Conservation (phyloP, 2,329 filamentous ascomycete genomes). For the Apiospora sp. region DNA sequence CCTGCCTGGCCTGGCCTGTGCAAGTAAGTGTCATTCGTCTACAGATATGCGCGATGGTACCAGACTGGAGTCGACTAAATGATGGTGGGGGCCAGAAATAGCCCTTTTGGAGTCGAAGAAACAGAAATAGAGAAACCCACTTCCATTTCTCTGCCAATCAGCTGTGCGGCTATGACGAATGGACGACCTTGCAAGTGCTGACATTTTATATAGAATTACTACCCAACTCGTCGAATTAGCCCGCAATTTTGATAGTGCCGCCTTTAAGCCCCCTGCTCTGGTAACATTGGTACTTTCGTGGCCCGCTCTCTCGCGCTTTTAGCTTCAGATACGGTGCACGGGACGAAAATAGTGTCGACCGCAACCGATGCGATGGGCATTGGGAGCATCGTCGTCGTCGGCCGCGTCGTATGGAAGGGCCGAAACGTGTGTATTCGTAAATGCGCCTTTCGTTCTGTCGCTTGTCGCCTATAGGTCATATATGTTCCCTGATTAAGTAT, state of each 20-base stretch:
- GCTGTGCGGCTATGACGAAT: background rate
- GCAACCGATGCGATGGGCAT: background rate
- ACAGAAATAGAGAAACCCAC: background rate
- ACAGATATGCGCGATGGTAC: slow-evolving; percentile 17
- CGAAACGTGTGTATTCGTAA: background rate
- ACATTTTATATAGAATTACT: background rate
- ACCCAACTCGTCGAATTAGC: slow-evolving; percentile 12
- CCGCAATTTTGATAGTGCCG: background rate
- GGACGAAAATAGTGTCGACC: slow-evolving; percentile 1
- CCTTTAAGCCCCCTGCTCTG: background rate
- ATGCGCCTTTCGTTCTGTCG: background rate
- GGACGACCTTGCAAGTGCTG: background rate
- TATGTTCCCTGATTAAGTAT: background rate
- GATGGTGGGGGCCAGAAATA: slow-evolving; percentile 20
- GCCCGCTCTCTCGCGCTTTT: background rate
- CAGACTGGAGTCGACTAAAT: background rate
- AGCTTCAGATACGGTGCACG: background rate
- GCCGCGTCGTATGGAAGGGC: background rate
- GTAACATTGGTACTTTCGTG: background rate
- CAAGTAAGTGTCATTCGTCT: slow-evolving; percentile 1
- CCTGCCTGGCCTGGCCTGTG: background rate
- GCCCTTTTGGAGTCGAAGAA: slow-evolving; percentile 7
- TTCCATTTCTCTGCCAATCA: slow-evolving; percentile 9
- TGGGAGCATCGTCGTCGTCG: background rate
- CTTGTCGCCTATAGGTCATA: background rate